Percentiles rank a stretch among this genome's conserved stretches.
Evolutionary conservation across 768 basidiomycete species (phyloP).

Genomic region (Roridomyces roridus): DNA sequence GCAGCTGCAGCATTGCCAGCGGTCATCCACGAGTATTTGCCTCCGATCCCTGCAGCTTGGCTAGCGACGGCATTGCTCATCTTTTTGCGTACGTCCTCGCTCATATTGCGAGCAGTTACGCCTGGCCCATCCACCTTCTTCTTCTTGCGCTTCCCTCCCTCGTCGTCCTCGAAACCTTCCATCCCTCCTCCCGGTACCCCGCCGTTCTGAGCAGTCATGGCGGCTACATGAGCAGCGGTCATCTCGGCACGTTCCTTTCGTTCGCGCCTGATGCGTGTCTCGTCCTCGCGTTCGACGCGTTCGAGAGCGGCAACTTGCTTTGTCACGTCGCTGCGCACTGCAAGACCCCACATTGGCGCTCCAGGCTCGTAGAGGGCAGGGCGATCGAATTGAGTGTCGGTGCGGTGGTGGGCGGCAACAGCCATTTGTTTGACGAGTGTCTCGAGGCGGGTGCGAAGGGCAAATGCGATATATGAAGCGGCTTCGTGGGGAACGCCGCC

Average conservation of each 20-base stretch:
- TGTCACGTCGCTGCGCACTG: slow-evolving; percentile 78
- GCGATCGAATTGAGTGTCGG: slow-evolving; percentile 72
- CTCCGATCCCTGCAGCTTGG: slow-evolving; percentile 84
- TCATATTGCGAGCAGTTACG: slow-evolving; percentile 88
- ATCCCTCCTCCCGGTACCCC: slow-evolving; percentile 30
- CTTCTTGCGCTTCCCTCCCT: slow-evolving; percentile 73
- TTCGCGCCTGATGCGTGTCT: slow-evolving; percentile 74
- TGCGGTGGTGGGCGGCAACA: slow-evolving; percentile 70
- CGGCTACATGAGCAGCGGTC: slow-evolving; percentile 72
- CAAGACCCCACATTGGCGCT: slow-evolving; percentile 83
- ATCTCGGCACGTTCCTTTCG: slow-evolving; percentile 79
- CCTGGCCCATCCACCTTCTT: slow-evolving; percentile 80
- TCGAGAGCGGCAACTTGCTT: slow-evolving; percentile 82
- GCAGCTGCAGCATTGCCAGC: slow-evolving; percentile 58
- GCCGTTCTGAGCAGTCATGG: slow-evolving; percentile 61
- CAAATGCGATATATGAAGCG: slow-evolving; percentile 79
- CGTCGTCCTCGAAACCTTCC: slow-evolving; percentile 42
- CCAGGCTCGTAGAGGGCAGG: slow-evolving; percentile 70
- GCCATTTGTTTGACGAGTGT: slow-evolving; percentile 74
- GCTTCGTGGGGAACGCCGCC: slow-evolving; percentile 68
- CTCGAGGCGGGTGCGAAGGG: slow-evolving; percentile 76
- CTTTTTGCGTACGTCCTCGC: slow-evolving; percentile 90
- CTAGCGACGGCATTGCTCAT: slow-evolving; percentile 90
- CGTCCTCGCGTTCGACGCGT: slow-evolving; percentile 83
- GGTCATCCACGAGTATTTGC: slow-evolving; percentile 91